Evolutionary conservation across 805 yeast genomes (phyloP).

Genomic region (Peterozyma toletana): DNA sequence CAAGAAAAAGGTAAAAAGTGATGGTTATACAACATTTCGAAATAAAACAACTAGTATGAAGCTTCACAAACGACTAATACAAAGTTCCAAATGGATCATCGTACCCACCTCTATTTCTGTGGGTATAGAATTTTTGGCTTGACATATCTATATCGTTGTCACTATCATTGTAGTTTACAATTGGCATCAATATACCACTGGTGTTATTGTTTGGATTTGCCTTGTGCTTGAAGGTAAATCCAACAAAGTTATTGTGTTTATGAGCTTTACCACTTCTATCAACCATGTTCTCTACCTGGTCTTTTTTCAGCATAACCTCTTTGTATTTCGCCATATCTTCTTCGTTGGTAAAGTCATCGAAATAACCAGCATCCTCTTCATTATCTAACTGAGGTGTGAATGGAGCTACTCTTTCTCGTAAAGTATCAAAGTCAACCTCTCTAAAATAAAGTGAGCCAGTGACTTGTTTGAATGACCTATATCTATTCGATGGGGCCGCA

Average conservation of each 20-base stretch:
- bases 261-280: slow-evolving; percentile 47
- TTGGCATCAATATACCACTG: slow-evolving; percentile 24
- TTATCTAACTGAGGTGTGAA: slow-evolving; percentile 95
- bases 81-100: slow-evolving; percentile 28
- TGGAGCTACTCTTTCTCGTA: slow-evolving; percentile 78
- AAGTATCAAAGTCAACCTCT: slow-evolving; percentile 71
- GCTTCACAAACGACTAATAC: slow-evolving; percentile 12
- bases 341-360: slow-evolving; percentile 95
- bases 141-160: not conserved
- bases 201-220: slow-evolving; percentile 45
- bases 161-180: slow-evolving; percentile 14
- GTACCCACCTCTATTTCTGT: slow-evolving; percentile 13
- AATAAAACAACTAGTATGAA: no score
- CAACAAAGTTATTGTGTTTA: slow-evolving; percentile 73
- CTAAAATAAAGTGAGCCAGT: slow-evolving; percentile 73
- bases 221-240: slow-evolving; percentile 92
- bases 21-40: no score
- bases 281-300: slow-evolving; percentile 73
- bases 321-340: slow-evolving; percentile 96
- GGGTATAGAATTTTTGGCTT: not conserved
- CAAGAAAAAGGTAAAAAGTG: no score
- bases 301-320: slow-evolving; percentile 91
- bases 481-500: slow-evolving; percentile 69
- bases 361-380: slow-evolving; percentile 97
- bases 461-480: slow-evolving; percentile 76